phyloP scores from a whole-genome alignment of 805 yeast genomes.

The Ogataea degrootiae region DNA sequence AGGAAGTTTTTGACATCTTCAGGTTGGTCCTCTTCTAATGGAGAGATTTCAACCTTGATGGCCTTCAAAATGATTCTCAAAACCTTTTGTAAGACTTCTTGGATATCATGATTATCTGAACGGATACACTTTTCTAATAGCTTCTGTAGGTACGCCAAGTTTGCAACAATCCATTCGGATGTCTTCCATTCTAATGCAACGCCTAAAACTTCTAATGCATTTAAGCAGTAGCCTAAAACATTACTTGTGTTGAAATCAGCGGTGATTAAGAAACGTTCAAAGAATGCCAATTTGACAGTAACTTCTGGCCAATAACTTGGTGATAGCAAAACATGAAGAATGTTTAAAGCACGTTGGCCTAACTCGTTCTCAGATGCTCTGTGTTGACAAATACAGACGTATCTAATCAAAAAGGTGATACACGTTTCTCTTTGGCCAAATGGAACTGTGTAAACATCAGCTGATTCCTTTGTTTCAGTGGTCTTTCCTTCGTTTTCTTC shows the following conservation, averaged over 20 bases:
- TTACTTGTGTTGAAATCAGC: slow-evolving; percentile 69
- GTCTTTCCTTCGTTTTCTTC: neutral
- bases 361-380: slow-evolving; percentile 79
- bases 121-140: slow-evolving; percentile 76
- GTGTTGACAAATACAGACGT: slow-evolving; percentile 80
- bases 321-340: slow-evolving; percentile 67
- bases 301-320: slow-evolving; percentile 84
- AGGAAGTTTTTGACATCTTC: slow-evolving; percentile 64
- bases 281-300: slow-evolving; percentile 77
- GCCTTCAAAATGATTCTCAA: slow-evolving; percentile 66
- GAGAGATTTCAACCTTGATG: slow-evolving; percentile 41
- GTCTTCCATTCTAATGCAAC: slow-evolving; percentile 77
- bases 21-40: slow-evolving; percentile 47
- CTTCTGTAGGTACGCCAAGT: slow-evolving; percentile 63
- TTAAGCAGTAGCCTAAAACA: slow-evolving; percentile 73
- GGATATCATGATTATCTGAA: slow-evolving; percentile 81
- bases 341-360: slow-evolving; percentile 76
- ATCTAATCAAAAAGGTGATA: slow-evolving; percentile 80
- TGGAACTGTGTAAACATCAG: slow-evolving; percentile 55
- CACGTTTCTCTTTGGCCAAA: slow-evolving; percentile 83
- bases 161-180: slow-evolving; percentile 72
- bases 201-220: slow-evolving; percentile 85
- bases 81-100: slow-evolving; percentile 76
- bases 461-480: neutral
- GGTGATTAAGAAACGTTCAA: slow-evolving; percentile 79